These are phyloP conservation scores for Neonectria hederae DNA, from an alignment of 2,329 filamentous ascomycete species.

Conservation along the genomic window DNA sequence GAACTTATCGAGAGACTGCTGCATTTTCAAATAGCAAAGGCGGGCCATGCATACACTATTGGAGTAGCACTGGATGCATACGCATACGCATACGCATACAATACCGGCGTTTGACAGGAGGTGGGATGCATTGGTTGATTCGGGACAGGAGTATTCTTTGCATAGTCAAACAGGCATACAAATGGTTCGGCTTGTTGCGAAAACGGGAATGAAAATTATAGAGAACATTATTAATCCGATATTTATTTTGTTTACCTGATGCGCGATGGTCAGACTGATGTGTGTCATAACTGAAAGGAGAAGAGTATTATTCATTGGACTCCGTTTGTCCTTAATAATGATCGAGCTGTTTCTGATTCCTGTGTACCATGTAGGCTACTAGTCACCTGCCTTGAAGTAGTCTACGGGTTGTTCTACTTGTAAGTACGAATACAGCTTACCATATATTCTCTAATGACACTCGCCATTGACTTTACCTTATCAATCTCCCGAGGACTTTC, in stretches of 20 bases:
- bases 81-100: conserved; percentile 20
- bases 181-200: conserved; percentile 19
- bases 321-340: too few relatives aligned
- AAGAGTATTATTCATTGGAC: too few relatives aligned
- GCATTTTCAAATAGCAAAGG: conserved; percentile 23
- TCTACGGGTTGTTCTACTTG: too few relatives aligned
- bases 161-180: conserved; percentile 23
- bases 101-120: conserved; percentile 34
- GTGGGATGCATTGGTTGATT: conserved; percentile 18
- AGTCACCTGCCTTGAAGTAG: too few relatives aligned
- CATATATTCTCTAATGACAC: neutral
- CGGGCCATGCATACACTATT: conserved; percentile 21
- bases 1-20: neutral
- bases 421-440: neutral
- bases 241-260: conserved; percentile 1
- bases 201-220: conserved; percentile 17
- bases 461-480: neutral
- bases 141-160: conserved; percentile 21
- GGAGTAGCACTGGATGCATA: conserved; percentile 26
- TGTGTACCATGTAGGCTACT: too few relatives aligned
- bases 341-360: too few relatives aligned
- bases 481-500: neutral
- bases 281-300: too few relatives aligned
- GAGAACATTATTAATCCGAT: conserved; percentile 11
- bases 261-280: neutral